A percentile compares a stretch with the other conserved stretches of the same genome.
phyloP scores from a whole-genome alignment of 2,329 filamentous ascomycete species.

The Trichoderma oligosporum region DNA sequence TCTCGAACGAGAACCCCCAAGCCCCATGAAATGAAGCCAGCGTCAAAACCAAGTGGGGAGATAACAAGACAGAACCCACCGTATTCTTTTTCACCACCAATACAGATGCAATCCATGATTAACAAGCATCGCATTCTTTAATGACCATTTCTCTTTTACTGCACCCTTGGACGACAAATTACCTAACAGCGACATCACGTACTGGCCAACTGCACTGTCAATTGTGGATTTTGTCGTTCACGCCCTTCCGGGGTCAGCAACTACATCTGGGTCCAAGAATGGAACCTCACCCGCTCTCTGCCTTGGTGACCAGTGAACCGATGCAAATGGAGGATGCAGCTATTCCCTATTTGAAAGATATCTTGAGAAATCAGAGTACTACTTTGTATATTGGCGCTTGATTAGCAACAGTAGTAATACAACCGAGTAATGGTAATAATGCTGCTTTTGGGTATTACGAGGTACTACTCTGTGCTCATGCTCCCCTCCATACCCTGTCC shows the following conservation, averaged over 20 bases:
- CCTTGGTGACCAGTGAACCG: slow-evolving; percentile 9
- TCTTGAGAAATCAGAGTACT: background rate
- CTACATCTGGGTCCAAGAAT: slow-evolving; percentile 1
- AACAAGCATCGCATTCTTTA: background rate
- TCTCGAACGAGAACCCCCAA: background rate
- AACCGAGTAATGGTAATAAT: background rate
- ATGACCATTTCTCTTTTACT: background rate
- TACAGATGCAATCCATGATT: background rate
- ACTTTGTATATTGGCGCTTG: background rate
- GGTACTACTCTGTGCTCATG: background rate
- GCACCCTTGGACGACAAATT: background rate
- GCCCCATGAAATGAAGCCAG: background rate
- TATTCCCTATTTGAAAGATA: background rate
- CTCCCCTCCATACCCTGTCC: background rate
- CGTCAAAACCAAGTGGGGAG: slow-evolving; percentile 8
- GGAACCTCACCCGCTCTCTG: background rate
- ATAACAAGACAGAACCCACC: slow-evolving; percentile 1
- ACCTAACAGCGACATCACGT: slow-evolving; percentile 10
- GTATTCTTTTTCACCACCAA: background rate
- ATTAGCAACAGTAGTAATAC: too few species aligned
- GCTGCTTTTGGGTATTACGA: slow-evolving; percentile 9
- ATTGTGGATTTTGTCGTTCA: background rate
- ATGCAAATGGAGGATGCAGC: background rate
- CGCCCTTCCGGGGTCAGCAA: slow-evolving; percentile 12
- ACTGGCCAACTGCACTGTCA: background rate